phyloP scores from a whole-genome alignment of 306 rosid species.

The Spatholobus suberectus region DNA sequence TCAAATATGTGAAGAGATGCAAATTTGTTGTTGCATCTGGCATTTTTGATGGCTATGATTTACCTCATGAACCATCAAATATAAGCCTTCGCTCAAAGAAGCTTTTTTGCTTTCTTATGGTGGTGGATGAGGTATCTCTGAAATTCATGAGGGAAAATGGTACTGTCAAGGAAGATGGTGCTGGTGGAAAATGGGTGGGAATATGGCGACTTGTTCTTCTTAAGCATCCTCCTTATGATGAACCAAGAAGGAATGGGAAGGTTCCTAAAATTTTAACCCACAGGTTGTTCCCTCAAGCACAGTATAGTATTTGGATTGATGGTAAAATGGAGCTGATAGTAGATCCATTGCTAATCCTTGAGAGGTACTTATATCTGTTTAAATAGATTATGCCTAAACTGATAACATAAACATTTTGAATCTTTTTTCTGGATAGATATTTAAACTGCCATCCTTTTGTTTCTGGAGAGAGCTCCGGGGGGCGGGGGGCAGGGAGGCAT shows the following conservation, averaged over 20 bases:
- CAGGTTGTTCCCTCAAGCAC: conserved; percentile 88
- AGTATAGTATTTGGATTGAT: conserved; percentile 96
- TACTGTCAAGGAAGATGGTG: conserved; percentile 68
- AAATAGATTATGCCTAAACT: conserved; percentile 8
- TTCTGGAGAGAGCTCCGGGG: conserved; percentile 5
- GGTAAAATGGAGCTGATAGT: conserved; percentile 98
- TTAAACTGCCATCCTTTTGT: conserved; percentile 25
- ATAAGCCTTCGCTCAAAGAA: conserved; percentile 75
- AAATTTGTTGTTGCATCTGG: conserved; percentile 96
- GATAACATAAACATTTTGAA: conserved; percentile 13
- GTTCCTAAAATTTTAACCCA: conserved; percentile 95
- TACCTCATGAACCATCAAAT: conserved; percentile 91
- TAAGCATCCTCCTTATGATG: conserved; percentile 91
- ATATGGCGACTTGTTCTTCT: conserved; percentile 91
- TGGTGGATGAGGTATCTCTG: conserved; percentile 83
- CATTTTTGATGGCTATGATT: conserved; percentile 92
- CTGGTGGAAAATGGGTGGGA: conserved; percentile 93
- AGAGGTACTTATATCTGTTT: conserved; percentile 60
- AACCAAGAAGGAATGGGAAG: conserved; percentile 97
- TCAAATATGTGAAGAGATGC: conserved; percentile 81
- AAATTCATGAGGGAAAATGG: conserved; percentile 76
- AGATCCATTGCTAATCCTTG: conserved; percentile 91
- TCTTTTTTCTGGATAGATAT: conserved; percentile 16
- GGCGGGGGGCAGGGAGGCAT: not conserved
- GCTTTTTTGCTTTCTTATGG: conserved; percentile 97